Percentiles rank a stretch among this genome's conserved stretches.
These are phyloP conservation scores for Torulaspora maleeae DNA, from an alignment of 805 yeast genomes.

Conservation along the genomic window DNA sequence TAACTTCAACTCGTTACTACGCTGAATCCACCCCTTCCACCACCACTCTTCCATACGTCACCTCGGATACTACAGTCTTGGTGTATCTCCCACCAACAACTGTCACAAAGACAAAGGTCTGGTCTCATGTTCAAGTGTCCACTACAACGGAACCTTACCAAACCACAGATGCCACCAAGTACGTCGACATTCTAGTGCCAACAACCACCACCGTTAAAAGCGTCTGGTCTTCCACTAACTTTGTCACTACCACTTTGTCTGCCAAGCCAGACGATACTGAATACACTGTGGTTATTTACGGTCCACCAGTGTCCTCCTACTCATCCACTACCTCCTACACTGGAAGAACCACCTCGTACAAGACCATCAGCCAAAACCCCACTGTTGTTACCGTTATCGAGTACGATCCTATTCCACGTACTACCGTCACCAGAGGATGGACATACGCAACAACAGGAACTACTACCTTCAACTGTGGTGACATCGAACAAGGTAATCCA, in stretches of 20 bases:
- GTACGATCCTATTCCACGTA: constrained; percentile 10
- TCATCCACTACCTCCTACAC: constrained; percentile 8
- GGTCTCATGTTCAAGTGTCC: constrained; percentile 6
- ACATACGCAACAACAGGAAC: constrained; percentile 5
- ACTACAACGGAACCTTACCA: constrained; percentile 8
- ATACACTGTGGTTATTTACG: constrained; percentile 8
- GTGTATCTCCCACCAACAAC: constrained; percentile 8
- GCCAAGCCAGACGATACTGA: constrained; percentile 2
- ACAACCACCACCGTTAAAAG: constrained; percentile 10
- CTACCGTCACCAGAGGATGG: constrained; percentile 13
- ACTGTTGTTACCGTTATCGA: constrained; percentile 8
- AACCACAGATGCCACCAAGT: constrained; percentile 4
- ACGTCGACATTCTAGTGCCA: constrained; percentile 8
- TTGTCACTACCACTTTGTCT: constrained; percentile 4
- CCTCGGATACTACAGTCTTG: constrained; percentile 8
- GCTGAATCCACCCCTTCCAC: constrained; percentile 5
- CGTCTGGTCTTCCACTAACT: constrained; percentile 2
- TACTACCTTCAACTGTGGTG: constrained; percentile 12
- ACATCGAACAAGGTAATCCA: constrained; percentile 8
- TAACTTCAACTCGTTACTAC: constrained; percentile 4
- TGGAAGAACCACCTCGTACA: constrained; percentile 1
- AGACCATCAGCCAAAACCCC: constrained; percentile 6
- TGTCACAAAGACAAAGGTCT: constrained; percentile 4
- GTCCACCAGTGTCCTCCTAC: constrained; percentile 8
- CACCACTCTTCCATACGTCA: constrained; percentile 11